Base-by-base conservation (phyloP, 2,329 filamentous ascomycete species). In the Hansfordia pulvinata region DNA sequence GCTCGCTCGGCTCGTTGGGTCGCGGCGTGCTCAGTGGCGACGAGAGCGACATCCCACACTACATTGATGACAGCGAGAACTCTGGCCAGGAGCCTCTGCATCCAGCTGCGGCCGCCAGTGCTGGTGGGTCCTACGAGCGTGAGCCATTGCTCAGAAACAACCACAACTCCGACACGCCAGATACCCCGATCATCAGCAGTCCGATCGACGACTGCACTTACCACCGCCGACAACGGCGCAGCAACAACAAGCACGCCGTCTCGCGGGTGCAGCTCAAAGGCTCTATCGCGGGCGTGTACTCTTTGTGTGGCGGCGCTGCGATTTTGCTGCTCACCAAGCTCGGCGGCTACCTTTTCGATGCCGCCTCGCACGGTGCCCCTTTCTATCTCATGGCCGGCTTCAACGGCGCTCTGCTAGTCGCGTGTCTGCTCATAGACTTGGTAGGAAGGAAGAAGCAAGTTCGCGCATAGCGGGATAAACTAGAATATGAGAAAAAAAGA, bases 331-430 rank as follows among this genome's bases (percentile, higher is more conserved):
- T 98, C 10, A 96, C 90, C 0, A 98, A 98, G 54, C 51, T 90
- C 4, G 90, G 90, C 9, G 90, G 90, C 0, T 70, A 73, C 19
- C 53, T 94, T 25, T 98, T 96, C 44, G 90, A 98, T 49, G 62
- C 53, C 12, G 58, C 75, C 28, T 76, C 76, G 2, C 64, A 65
- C 3, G 80, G 81, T 0, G 80, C 82, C 8, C 90, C 90, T 1
- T 96, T 98, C 49, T 93, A 85, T 47, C 77, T 96, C 64, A 88
- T 98, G 76, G 85, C 86, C 0, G 59, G 60, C 0, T 96, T 96
- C 49, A 96, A 96, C 46, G 80, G 55, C 0, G 36, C 83, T 1
- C 50, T 94, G 29, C 56, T 92, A 9, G 44, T 73, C 6, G 64
- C 60, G 10, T 66, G 58, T 31, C 33, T 73, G 28, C 50, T 48